Evolutionary conservation across 192 early-diverging fungal genomes (phyloP).

Genomic region (Chytriomyces hyalinus): DNA sequence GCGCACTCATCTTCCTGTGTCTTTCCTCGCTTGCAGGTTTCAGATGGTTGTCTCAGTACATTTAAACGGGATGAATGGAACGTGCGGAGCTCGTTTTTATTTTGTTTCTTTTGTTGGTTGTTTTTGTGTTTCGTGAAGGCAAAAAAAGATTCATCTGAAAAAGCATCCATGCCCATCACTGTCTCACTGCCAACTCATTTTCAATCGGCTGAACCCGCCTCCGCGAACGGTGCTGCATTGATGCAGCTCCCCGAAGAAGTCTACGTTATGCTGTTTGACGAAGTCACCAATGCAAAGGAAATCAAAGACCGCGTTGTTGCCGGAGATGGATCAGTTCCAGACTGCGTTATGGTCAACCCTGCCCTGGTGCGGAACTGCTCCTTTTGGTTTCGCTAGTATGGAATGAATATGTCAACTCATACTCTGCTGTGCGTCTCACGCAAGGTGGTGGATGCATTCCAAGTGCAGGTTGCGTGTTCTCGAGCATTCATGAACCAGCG

Average conservation of each 20-base stretch:
- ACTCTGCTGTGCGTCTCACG: not conserved
- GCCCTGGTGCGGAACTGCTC: constrained; percentile 27
- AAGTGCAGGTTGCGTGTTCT: constrained; percentile 40
- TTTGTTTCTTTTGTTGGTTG: too few species aligned
- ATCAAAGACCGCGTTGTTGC: constrained; percentile 37
- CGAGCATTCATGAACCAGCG: constrained; percentile 41
- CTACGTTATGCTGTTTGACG: constrained; percentile 35
- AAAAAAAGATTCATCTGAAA: not conserved
- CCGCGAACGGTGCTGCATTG: constrained; percentile 15
- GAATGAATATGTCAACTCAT: not conserved
- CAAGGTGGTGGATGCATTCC: constrained; percentile 44
- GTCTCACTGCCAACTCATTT: constrained; percentile 33
- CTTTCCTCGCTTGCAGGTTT: constrained; percentile 35
- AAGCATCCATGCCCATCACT: not conserved
- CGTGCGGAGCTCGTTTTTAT: too few species aligned
- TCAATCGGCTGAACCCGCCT: constrained; percentile 19
- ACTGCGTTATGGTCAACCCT: constrained; percentile 47
- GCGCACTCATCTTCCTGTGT: not conserved
- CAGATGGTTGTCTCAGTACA: constrained; percentile 56
- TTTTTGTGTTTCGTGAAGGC: not conserved
- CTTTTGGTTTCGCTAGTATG: not conserved
- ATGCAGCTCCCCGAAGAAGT: constrained; percentile 13
- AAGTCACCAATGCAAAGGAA: constrained; percentile 42
- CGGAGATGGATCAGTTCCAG: constrained; percentile 38
- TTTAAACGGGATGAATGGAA: constrained; percentile 21